A percentile compares a stretch with the other conserved stretches of the same genome.
Evolutionary conservation across 1,139 yeast genomes (phyloP).

Genomic region (Scheffersomyces segobiensis): DNA sequence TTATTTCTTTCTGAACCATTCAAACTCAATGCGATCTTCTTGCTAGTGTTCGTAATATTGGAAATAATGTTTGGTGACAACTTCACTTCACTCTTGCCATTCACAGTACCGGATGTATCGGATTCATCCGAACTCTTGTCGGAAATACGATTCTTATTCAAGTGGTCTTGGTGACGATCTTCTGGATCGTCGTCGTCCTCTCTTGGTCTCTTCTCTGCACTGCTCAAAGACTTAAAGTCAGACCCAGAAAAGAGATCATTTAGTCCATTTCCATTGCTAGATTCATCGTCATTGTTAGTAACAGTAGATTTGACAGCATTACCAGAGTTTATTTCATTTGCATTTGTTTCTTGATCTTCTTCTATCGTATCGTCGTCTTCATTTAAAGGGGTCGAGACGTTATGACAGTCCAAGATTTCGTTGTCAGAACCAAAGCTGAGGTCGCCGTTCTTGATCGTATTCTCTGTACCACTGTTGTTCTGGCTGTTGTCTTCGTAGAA

Average conservation of each 20-base stretch:
- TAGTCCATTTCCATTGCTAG: not conserved
- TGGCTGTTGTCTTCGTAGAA: conserved; percentile 16
- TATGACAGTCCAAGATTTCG: conserved; percentile 20
- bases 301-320: not conserved
- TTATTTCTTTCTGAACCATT: not conserved
- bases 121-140: conserved; percentile 1
- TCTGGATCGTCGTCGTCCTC: conserved; percentile 17
- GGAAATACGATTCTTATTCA: not conserved
- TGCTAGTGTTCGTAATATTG: conserved; percentile 1
- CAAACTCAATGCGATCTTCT: conserved; percentile 4
- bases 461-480: not conserved
- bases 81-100: conserved; percentile 3
- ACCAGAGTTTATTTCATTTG: not conserved
- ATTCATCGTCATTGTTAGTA: not conserved
- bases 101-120: not conserved
- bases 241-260: not conserved
- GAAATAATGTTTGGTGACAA: not conserved
- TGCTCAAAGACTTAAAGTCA: not conserved
- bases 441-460: conserved; percentile 5
- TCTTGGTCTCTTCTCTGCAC: conserved; percentile 17
- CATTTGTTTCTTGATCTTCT: conserved; percentile 7
- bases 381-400: conserved; percentile 29
- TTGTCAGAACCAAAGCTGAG: conserved; percentile 24
- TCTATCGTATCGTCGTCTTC: conserved; percentile 16
- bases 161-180: not conserved